Evolutionary conservation across 2,329 filamentous ascomycete species (phyloP).

Genomic region (Sphaceloma murrayae): DNA sequence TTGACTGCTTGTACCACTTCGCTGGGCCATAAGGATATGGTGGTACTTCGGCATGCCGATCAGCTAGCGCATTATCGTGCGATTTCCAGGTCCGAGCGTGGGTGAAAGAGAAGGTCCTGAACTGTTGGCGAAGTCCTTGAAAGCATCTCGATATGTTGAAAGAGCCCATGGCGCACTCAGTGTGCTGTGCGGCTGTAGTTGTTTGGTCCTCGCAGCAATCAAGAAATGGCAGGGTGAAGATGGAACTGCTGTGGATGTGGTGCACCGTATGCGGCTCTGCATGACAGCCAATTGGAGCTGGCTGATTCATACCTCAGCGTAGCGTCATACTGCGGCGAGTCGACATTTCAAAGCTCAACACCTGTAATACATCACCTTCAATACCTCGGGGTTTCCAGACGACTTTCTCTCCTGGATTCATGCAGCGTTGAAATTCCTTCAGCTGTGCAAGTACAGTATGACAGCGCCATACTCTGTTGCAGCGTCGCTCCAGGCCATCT

Average conservation of each 20-base stretch:
- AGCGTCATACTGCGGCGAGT: constrained; percentile 10
- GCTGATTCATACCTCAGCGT: constrained; percentile 7
- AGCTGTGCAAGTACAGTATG: constrained; percentile 22
- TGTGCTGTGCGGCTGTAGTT: no score
- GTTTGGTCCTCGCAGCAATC: no score
- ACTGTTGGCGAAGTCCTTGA: no score
- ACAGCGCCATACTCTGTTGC: constrained; percentile 25
- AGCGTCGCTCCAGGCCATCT: constrained; percentile 27
- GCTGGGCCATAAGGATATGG: constrained; percentile 64
- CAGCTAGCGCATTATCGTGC: constrained; percentile 19
- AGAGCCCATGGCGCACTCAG: no score
- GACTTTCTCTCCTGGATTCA: no score
- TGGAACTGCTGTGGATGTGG: neutral
- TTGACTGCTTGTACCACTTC: constrained; percentile 67
- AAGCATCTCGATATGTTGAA: no score
- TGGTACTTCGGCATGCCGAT: constrained; percentile 27
- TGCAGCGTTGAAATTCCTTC: no score
- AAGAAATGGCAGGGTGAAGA: no score
- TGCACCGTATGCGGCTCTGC: neutral
- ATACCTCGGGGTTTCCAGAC: no score
- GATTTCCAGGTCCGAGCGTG: constrained; percentile 16
- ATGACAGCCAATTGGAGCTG: neutral
- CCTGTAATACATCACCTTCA: neutral
- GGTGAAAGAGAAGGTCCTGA: no score
- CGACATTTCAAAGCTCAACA: constrained; percentile 9